Conservation (phyloP, 2,329 filamentous ascomycete genomes). For the Aspergillus sp. region DNA sequence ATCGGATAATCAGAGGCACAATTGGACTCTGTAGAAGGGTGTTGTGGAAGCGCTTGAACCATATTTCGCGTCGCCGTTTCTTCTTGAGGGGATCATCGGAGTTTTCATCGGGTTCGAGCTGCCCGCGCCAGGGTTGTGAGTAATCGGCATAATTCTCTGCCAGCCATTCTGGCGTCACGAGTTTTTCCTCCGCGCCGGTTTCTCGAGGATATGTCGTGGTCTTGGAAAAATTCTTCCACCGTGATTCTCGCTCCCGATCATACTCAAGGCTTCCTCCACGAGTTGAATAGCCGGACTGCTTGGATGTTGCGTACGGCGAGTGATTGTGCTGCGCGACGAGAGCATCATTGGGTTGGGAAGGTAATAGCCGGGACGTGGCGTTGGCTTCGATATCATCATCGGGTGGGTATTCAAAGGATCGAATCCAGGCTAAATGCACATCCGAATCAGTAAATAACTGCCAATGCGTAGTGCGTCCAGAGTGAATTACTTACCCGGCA, state of each 20-base stretch:
- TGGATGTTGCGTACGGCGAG: conserved; percentile 34
- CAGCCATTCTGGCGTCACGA: conserved; percentile 47
- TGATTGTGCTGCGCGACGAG: conserved; percentile 49
- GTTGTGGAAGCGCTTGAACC: conserved; percentile 63
- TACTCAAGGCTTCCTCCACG: conserved; percentile 10
- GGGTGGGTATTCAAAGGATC: conserved; percentile 35
- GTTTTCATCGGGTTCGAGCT: conserved; percentile 48
- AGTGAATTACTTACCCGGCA: conserved; percentile 34
- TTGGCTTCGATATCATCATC: conserved; percentile 38
- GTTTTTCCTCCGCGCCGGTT: conserved; percentile 37
- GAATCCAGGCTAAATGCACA: conserved; percentile 41
- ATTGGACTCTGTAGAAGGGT: conserved; percentile 77
- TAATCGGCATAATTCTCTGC: conserved; percentile 47
- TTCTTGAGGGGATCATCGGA: conserved; percentile 51
- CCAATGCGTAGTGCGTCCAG: background rate
- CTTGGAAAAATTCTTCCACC: conserved; percentile 48
- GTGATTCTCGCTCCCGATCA: conserved; percentile 36
- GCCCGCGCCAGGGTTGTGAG: conserved; percentile 54
- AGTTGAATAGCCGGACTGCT: conserved; percentile 16
- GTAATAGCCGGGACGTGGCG: conserved; percentile 35
- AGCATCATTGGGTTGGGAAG: conserved; percentile 39
- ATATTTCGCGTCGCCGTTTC: conserved; percentile 52
- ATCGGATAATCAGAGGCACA: conserved; percentile 78
- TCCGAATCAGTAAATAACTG: conserved; percentile 4
- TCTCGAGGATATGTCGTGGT: conserved; percentile 43